Conservation (phyloP, 176 grass and related monocot genomes). For the Oryza glaberrima region DNA sequence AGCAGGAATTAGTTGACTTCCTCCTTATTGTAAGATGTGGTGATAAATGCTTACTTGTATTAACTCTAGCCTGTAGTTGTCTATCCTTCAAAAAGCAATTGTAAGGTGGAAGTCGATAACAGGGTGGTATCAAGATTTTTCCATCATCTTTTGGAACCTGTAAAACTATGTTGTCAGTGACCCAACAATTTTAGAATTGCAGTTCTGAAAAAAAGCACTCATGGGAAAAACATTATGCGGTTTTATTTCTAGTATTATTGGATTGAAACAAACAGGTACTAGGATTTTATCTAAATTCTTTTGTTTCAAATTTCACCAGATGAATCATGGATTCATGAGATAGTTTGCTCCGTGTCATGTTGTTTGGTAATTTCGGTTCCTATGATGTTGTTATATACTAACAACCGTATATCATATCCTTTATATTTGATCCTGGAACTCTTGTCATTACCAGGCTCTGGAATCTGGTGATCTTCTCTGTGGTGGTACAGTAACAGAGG, state of each 20-base stretch:
- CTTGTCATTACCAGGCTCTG: constrained; percentile 57
- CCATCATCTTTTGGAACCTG: constrained; percentile 2
- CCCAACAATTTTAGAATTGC: not conserved
- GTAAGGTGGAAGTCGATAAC: not conserved
- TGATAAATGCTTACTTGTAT: not conserved
- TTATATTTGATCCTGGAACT: constrained; percentile 25
- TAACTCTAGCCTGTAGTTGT: constrained; percentile 1
- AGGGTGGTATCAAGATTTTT: not conserved
- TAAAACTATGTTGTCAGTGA: not conserved
- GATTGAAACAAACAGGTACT: not conserved
- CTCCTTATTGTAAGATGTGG: not conserved
- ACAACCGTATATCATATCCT: not conserved
- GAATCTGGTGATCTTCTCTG: constrained; percentile 66
- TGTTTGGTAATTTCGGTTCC: not conserved
- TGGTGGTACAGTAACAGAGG: constrained; percentile 84
- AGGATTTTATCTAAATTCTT: not conserved
- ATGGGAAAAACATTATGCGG: not conserved
- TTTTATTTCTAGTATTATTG: not conserved
- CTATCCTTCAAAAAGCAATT: constrained; percentile 13
- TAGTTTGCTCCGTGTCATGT: not conserved
- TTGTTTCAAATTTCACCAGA: not conserved
- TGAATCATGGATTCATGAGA: constrained; percentile 18
- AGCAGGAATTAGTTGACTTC: not conserved
- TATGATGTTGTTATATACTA: not conserved
- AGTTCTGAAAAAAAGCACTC: not conserved